Percentiles rank a stretch among this genome's conserved stretches.
phyloP scores from a whole-genome alignment of 441 rosid species.

The Biscutella laevigata region DNA sequence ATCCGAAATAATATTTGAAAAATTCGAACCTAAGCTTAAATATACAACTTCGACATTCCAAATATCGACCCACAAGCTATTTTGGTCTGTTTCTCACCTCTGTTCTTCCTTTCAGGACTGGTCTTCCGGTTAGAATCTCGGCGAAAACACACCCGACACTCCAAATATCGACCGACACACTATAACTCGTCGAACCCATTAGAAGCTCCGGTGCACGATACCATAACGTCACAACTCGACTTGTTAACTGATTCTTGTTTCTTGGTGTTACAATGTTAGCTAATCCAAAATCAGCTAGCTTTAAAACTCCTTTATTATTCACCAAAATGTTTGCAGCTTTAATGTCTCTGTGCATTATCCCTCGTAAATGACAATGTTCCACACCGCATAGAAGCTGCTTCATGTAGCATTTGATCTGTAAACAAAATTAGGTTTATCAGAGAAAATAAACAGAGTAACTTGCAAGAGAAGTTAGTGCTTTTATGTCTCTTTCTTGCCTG shows the following conservation, averaged over 20 bases:
- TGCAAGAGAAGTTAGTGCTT: no score
- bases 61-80: no score
- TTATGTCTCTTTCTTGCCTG: slow-evolving; percentile 39
- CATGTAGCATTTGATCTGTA: slow-evolving; percentile 81
- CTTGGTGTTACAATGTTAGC: slow-evolving; percentile 56
- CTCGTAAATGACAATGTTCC: slow-evolving; percentile 79
- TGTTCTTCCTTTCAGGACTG: slow-evolving; percentile 82
- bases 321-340: slow-evolving; percentile 76
- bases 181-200: slow-evolving; percentile 82
- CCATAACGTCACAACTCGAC: slow-evolving; percentile 89
- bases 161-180: slow-evolving; percentile 77
- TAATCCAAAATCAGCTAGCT: slow-evolving; percentile 81
- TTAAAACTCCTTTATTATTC: slow-evolving; percentile 68
- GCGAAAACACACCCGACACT: slow-evolving; percentile 87
- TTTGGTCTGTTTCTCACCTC: slow-evolving; percentile 41
- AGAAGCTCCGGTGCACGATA: slow-evolving; percentile 93
- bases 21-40: no score
- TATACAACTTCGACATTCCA: no score
- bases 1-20: no score
- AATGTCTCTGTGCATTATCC: slow-evolving; percentile 85
- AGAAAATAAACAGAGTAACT: no score
- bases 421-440: not conserved
- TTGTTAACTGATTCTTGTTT: slow-evolving; percentile 60
- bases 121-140: slow-evolving; percentile 62
- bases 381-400: slow-evolving; percentile 66